Evolutionary conservation across 179 eudicot species (phyloP).

Genomic region (Vitellaria paradoxa): DNA sequence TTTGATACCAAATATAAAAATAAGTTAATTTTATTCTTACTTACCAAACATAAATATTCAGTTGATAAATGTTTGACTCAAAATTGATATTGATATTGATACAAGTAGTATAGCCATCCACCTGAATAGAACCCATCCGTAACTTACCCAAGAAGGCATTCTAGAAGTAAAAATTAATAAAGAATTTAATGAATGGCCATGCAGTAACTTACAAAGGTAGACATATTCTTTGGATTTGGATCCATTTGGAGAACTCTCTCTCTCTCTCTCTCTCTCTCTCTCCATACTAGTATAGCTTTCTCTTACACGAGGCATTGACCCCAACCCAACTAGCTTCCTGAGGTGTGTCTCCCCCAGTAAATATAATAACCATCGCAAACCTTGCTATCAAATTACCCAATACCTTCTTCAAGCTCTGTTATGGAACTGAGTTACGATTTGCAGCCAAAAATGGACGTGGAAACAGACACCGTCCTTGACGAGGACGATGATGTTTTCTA

Average conservation of each 20-base stretch:
- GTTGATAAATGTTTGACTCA: background rate
- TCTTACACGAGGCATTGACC: no score
- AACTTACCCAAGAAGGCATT: background rate
- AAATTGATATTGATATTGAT: background rate
- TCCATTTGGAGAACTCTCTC: conserved; percentile 6
- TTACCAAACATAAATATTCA: no score
- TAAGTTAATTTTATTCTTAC: no score
- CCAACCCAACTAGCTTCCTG: conserved; percentile 11
- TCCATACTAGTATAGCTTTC: no score
- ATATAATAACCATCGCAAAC: background rate
- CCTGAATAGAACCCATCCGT: background rate
- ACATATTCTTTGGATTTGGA: conserved; percentile 23
- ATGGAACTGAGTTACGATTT: conserved; percentile 10
- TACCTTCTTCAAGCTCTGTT: background rate
- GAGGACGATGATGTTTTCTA: conserved; percentile 29
- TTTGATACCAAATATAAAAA: no score
- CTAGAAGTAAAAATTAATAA: conserved; percentile 5
- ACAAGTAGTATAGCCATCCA: background rate
- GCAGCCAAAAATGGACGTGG: background rate
- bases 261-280: no score
- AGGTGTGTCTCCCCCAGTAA: background rate
- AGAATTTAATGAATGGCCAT: background rate
- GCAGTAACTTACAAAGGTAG: conserved; percentile 9
- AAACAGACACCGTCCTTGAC: no score
- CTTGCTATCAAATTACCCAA: background rate